Evolutionary conservation across 148 eudicot genomes (phyloP).

Genomic region (Rhododendron ferrugineum): DNA sequence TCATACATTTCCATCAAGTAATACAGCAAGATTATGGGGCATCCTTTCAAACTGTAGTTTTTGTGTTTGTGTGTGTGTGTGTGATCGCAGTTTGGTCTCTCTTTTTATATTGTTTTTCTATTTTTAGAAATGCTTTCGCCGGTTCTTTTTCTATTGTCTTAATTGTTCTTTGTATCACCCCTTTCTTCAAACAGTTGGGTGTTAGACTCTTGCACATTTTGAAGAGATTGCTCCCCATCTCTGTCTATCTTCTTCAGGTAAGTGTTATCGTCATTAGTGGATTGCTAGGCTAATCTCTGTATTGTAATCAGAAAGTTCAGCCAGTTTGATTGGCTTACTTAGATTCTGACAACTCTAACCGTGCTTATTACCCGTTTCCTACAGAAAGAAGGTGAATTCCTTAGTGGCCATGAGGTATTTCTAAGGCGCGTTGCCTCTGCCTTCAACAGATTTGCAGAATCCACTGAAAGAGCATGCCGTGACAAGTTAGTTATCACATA

Average conservation of each 20-base stretch:
- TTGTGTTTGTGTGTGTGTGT: neutral
- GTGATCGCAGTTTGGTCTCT: neutral
- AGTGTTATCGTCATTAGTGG: slow-evolving; percentile 7
- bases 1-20: neutral
- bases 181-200: slow-evolving; percentile 58
- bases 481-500: slow-evolving; percentile 49
- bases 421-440: slow-evolving; percentile 71
- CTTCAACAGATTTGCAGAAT: slow-evolving; percentile 89
- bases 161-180: neutral
- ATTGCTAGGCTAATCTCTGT: neutral
- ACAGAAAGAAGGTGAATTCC: slow-evolving; percentile 92
- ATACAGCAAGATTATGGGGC: neutral
- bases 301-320: neutral
- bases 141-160: neutral
- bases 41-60: neutral
- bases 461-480: slow-evolving; percentile 77
- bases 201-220: slow-evolving; percentile 83
- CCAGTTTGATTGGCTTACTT: neutral
- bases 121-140: neutral
- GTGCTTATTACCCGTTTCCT: slow-evolving; percentile 9
- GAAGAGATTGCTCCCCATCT: slow-evolving; percentile 86
- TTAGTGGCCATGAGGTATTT: slow-evolving; percentile 86
- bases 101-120: neutral
- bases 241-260: slow-evolving; percentile 92
- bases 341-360: neutral